Conservation (phyloP, 2,329 filamentous ascomycete species). For the Fusarium globosum region DNA sequence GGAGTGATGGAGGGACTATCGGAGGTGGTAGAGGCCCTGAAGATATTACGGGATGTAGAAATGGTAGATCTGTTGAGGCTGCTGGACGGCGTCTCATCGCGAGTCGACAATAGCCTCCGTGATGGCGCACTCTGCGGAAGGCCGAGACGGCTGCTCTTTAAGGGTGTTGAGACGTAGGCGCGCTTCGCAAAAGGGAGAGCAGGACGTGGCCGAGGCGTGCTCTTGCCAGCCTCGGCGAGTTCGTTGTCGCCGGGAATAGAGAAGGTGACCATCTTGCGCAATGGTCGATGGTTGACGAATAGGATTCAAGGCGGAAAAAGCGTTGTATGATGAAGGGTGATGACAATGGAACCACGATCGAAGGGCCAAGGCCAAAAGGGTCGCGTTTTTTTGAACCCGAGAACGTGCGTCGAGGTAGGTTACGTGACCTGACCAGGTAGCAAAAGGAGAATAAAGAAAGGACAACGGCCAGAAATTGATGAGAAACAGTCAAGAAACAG, state of each 20-base stretch:
- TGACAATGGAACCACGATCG: conserved; percentile 24
- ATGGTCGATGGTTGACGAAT: conserved; percentile 9
- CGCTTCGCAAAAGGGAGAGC: conserved; percentile 59
- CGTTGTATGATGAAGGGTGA: conserved; percentile 18
- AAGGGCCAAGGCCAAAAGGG: conserved; percentile 20
- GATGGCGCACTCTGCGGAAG: conserved; percentile 54
- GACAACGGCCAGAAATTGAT: conserved; percentile 15
- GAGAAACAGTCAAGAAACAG: conserved; percentile 31
- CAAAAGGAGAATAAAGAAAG: conserved; percentile 18
- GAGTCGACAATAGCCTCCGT: conserved; percentile 50
- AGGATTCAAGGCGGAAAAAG: conserved; percentile 4
- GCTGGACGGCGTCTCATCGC: conserved; percentile 51
- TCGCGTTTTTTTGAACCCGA: conserved; percentile 30
- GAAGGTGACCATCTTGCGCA: conserved; percentile 53
- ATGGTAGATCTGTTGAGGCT: conserved; percentile 52
- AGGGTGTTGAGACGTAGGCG: conserved; percentile 54
- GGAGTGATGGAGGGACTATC: conserved; percentile 48
- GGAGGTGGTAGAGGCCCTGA: conserved; percentile 53
- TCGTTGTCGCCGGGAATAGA: conserved; percentile 52
- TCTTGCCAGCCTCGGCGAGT: conserved; percentile 45
- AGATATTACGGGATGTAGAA: conserved; percentile 55
- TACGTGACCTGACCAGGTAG: conserved; percentile 15
- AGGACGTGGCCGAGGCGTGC: conserved; percentile 55
- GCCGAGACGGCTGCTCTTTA: conserved; percentile 50
- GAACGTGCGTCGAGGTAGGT: conserved; percentile 3